Conservation (phyloP, 2,329 filamentous ascomycete species). For the Aspergillus thermomutatus region DNA sequence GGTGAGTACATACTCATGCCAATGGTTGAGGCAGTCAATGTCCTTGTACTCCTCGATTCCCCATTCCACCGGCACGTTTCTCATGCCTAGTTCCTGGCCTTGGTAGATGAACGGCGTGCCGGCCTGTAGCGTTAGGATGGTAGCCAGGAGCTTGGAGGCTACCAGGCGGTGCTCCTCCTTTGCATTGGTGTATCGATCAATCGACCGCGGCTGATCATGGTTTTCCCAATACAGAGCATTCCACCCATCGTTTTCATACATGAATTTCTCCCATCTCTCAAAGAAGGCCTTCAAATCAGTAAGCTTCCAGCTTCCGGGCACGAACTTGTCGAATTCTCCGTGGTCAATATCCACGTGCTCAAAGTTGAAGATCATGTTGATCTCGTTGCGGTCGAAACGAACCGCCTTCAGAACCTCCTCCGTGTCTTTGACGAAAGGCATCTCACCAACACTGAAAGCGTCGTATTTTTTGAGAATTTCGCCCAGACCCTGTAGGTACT, state of each 20-base stretch:
- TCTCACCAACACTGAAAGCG: conserved; percentile 60
- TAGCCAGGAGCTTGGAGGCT: conserved; percentile 59
- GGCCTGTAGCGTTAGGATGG: conserved; percentile 54
- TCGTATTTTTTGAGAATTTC: conserved; percentile 54
- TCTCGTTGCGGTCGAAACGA: conserved; percentile 54
- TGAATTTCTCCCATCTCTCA: conserved; percentile 57
- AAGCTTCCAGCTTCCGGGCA: conserved; percentile 42
- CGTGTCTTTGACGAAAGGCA: conserved; percentile 51
- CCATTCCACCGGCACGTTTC: conserved; percentile 61
- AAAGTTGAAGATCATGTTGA: conserved; percentile 73
- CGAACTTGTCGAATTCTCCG: conserved; percentile 49
- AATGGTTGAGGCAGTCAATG: conserved; percentile 59
- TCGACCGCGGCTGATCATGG: conserved; percentile 62
- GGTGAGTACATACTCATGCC: conserved; percentile 39
- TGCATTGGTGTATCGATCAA: conserved; percentile 55
- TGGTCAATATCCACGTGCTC: conserved; percentile 63
- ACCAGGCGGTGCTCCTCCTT: conserved; percentile 47
- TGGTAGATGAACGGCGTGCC: conserved; percentile 68
- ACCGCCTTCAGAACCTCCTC: conserved; percentile 55
- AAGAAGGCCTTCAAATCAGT: conserved; percentile 53
- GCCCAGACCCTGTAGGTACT: conserved; percentile 49
- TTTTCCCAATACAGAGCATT: conserved; percentile 65
- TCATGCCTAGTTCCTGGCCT: conserved; percentile 67
- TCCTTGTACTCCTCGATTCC: conserved; percentile 66
- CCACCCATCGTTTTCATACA: conserved; percentile 60